Base-by-base conservation (phyloP, 805 yeast species). In the Teunomyces gatunensis region DNA sequence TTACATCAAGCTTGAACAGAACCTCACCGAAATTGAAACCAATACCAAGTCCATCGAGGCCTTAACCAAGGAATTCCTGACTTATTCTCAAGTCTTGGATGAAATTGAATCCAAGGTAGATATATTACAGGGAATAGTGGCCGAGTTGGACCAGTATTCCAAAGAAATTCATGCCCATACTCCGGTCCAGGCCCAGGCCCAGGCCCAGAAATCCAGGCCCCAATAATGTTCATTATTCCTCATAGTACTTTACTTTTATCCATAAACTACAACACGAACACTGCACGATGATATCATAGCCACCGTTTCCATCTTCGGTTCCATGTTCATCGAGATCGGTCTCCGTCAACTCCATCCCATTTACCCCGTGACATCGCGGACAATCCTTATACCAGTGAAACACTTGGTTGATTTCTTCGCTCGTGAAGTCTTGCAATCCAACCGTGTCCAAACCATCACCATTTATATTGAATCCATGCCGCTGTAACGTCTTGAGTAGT, bases 261-360 rank as follows among this genome's bases (percentile, higher is more conserved):
- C 97, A 92, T 27, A 90, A 61, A 61, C 96, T 87, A 63, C 98
- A 92, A 28, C 87, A 83, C 10, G 69, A 61, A 61, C 98, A 92
- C 58, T 91, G 96, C 0, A 88, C 81, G 18, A 88, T 73, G 1
- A 91, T 75, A 52, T 85, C 86, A 53, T 73, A 84, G 12, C 70
- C 70, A 0, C 83, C 76, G 13, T 67, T 77, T 12, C 81, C 83
- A 30, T 73, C 76, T 0, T 73, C 74, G 0, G 78, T 73, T 0
- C 82, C 85, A 46, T 73, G 74, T 4, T 74, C 69, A 13, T 68
- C 82, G 47, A 92, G 70, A 46, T 85, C 87, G 1, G 65, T 58
- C 52, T 89, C 97, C 1, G 70, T 71, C 1, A 92, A 61, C 12
- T 60, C 58, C 47, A 89, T 86, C 0, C 91, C 83, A 2, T 69